These are phyloP conservation scores for Mycosphaerella arachidis DNA, from an alignment of 2,329 filamentous ascomycete species.

Conservation along the genomic window DNA sequence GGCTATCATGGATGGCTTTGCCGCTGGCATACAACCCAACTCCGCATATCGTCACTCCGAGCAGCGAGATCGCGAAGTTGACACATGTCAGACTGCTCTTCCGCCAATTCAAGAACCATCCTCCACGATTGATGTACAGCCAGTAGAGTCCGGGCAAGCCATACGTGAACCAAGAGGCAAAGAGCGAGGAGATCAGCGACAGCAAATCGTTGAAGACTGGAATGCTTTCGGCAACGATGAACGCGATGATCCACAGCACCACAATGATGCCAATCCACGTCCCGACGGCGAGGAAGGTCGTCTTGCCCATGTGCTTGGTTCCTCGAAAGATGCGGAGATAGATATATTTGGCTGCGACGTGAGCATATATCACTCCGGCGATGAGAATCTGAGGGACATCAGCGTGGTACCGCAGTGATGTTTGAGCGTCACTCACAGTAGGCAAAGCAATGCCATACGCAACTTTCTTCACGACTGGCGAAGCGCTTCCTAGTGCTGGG, in stretches of 20 bases:
- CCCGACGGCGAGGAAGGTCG: conserved; percentile 40
- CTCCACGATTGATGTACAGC: conserved; percentile 43
- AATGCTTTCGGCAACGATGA: conserved; percentile 65
- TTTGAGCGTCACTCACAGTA: conserved; percentile 37
- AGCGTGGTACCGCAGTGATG: not conserved
- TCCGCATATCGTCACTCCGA: conserved; percentile 28
- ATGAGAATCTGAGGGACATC: conserved; percentile 51
- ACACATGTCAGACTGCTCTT: conserved; percentile 41
- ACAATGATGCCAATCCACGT: conserved; percentile 58
- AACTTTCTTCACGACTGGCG: conserved; percentile 53
- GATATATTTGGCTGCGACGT: conserved; percentile 62
- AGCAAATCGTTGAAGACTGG: conserved; percentile 66
- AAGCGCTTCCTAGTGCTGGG: conserved; percentile 61
- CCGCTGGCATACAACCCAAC: conserved; percentile 28
- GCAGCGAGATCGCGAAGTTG: conserved; percentile 38
- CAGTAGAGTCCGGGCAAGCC: conserved; percentile 22
- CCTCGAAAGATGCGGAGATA: conserved; percentile 61
- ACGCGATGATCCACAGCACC: conserved; percentile 58
- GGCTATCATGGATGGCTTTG: conserved; percentile 16
- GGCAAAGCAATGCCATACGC: conserved; percentile 66
- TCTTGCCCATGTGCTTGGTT: conserved; percentile 44
- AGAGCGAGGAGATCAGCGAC: conserved; percentile 56
- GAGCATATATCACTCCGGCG: conserved; percentile 65
- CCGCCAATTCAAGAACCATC: conserved; percentile 38
- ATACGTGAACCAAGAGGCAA: conserved; percentile 58